Conservation (phyloP, 257 asterid genomes). For the Pogostemon cablin region DNA sequence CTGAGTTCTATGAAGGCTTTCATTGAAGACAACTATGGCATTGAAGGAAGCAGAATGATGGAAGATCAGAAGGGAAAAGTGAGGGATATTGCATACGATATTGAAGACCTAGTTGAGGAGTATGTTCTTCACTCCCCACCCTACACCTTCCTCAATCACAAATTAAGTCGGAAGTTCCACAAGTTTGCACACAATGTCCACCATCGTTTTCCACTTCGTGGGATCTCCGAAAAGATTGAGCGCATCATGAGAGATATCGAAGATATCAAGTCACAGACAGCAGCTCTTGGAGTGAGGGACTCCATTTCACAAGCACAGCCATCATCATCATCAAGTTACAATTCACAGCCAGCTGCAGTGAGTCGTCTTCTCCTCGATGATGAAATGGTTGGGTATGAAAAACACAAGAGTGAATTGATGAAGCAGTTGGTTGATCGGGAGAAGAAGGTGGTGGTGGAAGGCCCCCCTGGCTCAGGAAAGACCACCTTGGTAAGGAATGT, state of each 20-base stretch:
- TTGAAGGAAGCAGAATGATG: not conserved
- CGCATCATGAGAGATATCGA: not conserved
- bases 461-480: conserved; percentile 48
- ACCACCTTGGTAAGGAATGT: conserved; percentile 29
- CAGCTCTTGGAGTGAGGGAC: not conserved
- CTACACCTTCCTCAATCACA: conserved; percentile 25
- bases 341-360: not conserved
- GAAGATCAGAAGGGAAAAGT: conserved; percentile 5
- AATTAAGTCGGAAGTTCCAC: not conserved
- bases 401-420: not conserved
- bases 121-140: conserved; percentile 29
- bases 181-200: not conserved
- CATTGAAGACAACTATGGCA: not conserved
- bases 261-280: not conserved
- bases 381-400: conserved; percentile 43
- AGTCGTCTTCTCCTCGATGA: conserved; percentile 38
- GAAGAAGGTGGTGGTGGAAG: conserved; percentile 30
- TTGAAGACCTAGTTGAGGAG: conserved; percentile 43
- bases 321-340: not conserved
- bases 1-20: not conserved
- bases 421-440: conserved; percentile 23
- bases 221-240: conserved; percentile 14
- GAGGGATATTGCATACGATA: conserved; percentile 26
- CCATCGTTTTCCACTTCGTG: conserved; percentile 22
- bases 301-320: not conserved